A percentile compares a stretch with the other conserved stretches of the same genome.
These are phyloP conservation scores for Phaeolepiota aurea DNA, from an alignment of 768 basidiomycete species.

Conservation along the genomic window DNA sequence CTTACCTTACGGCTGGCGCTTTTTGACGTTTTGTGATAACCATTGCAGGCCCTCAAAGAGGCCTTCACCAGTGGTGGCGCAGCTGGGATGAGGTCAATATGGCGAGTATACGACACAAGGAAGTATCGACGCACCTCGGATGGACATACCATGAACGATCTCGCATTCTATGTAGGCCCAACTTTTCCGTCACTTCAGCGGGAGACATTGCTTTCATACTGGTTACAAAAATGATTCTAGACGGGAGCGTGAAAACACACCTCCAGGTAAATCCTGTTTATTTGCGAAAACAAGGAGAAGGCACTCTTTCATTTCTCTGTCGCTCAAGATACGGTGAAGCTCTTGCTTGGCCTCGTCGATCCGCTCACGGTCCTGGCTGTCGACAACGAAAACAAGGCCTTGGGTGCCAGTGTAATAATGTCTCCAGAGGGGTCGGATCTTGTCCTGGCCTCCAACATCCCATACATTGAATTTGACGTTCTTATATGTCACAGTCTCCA, in stretches of 20 bases:
- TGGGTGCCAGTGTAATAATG: conserved; percentile 99
- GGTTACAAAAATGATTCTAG: conserved; percentile 1
- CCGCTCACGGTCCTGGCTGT: conserved; percentile 91
- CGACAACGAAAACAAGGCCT: conserved; percentile 96
- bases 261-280: conserved; percentile 97
- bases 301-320: conserved; percentile 98
- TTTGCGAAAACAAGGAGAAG: conserved; percentile 97
- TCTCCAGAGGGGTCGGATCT: conserved; percentile 96
- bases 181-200: conserved; percentile 95
- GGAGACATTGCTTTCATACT: conserved; percentile 84
- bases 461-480: conserved; percentile 94
- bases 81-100: conserved; percentile 38
- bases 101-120: neutral
- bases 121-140: conserved; percentile 62
- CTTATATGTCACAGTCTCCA: conserved; percentile 98
- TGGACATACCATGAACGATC: conserved; percentile 99
- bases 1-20: conserved; percentile 66
- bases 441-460: conserved; percentile 99
- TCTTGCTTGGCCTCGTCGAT: conserved; percentile 97
- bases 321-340: conserved; percentile 90
- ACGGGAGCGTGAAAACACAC: conserved; percentile 34
- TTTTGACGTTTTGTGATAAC: conserved; percentile 96
- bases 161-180: conserved; percentile 92
- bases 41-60: conserved; percentile 96
- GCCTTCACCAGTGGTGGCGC: conserved; percentile 94